A percentile compares a stretch with the other conserved stretches of the same genome.
These are phyloP conservation scores for Psilocybe subaeruginosa DNA, from an alignment of 768 basidiomycete species.

Conservation along the genomic window DNA sequence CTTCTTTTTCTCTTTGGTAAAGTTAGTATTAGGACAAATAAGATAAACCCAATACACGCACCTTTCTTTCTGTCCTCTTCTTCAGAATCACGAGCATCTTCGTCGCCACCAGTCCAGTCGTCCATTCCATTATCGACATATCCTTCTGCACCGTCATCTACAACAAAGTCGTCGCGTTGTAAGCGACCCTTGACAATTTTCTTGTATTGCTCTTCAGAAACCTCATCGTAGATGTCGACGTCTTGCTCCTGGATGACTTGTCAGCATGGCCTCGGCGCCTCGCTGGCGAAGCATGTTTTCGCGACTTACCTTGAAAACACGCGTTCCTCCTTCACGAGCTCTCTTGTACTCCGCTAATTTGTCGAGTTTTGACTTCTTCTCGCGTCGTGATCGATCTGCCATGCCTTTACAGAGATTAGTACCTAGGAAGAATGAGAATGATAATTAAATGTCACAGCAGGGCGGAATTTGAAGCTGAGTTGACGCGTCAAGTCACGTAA, in stretches of 20 bases:
- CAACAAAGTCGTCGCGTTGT: constrained; percentile 90
- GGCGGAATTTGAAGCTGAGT: constrained; percentile 21
- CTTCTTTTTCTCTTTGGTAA: constrained; percentile 39
- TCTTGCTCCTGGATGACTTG: constrained; percentile 51
- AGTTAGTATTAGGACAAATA: background rate
- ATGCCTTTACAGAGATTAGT: constrained; percentile 21
- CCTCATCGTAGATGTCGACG: constrained; percentile 81
- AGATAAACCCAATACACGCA: constrained; percentile 22
- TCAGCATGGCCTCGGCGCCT: background rate
- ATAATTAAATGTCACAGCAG: background rate
- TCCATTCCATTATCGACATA: constrained; percentile 98
- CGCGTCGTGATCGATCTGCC: constrained; percentile 45
- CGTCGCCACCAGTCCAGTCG: constrained; percentile 74
- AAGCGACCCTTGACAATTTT: constrained; percentile 83
- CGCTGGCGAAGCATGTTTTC: background rate
- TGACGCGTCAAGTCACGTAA: constrained; percentile 20
- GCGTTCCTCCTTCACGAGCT: constrained; percentile 58
- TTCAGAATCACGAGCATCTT: constrained; percentile 51
- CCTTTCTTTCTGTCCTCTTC: constrained; percentile 51
- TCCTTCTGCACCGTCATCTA: constrained; percentile 89
- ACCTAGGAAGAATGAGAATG: background rate
- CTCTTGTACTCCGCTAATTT: constrained; percentile 65
- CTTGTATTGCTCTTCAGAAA: constrained; percentile 88
- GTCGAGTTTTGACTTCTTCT: constrained; percentile 41
- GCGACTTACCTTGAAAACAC: constrained; percentile 57